Percentiles rank a stretch among this genome's conserved stretches.
phyloP scores from a whole-genome alignment of 2,329 filamentous ascomycete species.

The Triangularia setosa region DNA sequence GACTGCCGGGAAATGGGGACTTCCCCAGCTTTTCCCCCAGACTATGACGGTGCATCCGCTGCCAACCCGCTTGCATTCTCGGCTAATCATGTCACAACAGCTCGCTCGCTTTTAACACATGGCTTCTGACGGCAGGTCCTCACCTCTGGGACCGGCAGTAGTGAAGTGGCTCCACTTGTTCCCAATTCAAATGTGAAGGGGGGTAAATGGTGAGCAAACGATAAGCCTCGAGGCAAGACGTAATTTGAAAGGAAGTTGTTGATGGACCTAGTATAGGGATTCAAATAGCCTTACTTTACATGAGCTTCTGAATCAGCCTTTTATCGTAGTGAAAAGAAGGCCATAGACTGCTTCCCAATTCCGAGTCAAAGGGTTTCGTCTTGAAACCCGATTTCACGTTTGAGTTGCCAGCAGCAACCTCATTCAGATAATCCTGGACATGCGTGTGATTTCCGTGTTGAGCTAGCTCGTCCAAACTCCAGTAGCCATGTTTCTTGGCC shows the following conservation, averaged over 20 bases:
- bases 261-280: too few relatives aligned
- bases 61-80: background rate
- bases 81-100: background rate
- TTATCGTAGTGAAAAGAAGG: background rate
- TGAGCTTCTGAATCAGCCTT: background rate
- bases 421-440: background rate
- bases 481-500: background rate
- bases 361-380: background rate
- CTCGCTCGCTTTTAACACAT: background rate
- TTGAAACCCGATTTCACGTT: background rate
- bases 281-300: too few relatives aligned
- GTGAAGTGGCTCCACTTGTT: background rate
- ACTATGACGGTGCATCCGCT: background rate
- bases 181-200: background rate
- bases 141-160: background rate
- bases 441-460: background rate
- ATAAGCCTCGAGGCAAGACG: too few relatives aligned
- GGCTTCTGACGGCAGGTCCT: background rate
- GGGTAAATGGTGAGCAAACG: background rate
- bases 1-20: background rate
- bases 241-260: too few relatives aligned
- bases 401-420: background rate
- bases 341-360: background rate
- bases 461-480: background rate
- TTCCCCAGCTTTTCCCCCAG: background rate